These are phyloP conservation scores for Aspergillus leporis DNA, from an alignment of 495 filamentous ascomycete genomes.

Conservation along the genomic window DNA sequence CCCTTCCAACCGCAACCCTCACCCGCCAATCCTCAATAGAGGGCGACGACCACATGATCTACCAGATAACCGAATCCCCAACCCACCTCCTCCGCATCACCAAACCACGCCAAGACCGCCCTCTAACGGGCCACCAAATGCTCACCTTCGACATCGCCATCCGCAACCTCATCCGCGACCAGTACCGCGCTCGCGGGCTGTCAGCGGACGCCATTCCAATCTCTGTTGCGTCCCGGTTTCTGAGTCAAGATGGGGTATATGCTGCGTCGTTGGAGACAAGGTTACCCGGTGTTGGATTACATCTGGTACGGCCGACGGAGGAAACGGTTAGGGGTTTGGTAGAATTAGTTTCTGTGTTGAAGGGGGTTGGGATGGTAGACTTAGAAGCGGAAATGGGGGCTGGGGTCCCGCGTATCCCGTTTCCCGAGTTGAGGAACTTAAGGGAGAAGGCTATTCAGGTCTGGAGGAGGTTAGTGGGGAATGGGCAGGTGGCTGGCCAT, in stretches of 20 bases:
- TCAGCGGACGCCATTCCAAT: neutral
- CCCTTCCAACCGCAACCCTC: neutral
- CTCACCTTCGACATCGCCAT: neutral
- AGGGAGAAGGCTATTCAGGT: neutral
- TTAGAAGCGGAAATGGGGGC: neutral
- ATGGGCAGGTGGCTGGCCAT: neutral
- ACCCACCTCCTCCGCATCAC: neutral
- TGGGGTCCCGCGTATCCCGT: neutral
- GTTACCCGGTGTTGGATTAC: neutral
- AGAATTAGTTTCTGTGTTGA: neutral
- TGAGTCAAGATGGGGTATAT: neutral
- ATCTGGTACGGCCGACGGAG: neutral
- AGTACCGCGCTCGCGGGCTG: neutral
- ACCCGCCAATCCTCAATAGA: neutral
- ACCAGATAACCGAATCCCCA: neutral
- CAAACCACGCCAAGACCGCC: neutral
- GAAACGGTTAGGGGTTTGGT: neutral
- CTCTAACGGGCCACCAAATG: neutral
- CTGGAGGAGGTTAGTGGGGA: neutral
- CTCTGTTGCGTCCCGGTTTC: neutral
- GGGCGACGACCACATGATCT: conserved; percentile 4
- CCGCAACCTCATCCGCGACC: neutral
- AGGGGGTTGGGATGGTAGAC: neutral
- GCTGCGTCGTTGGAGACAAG: neutral
- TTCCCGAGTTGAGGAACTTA: neutral